These are phyloP conservation scores for Panicum virgatum DNA, from an alignment of 202 grass and related monocot species.

Conservation along the genomic window DNA sequence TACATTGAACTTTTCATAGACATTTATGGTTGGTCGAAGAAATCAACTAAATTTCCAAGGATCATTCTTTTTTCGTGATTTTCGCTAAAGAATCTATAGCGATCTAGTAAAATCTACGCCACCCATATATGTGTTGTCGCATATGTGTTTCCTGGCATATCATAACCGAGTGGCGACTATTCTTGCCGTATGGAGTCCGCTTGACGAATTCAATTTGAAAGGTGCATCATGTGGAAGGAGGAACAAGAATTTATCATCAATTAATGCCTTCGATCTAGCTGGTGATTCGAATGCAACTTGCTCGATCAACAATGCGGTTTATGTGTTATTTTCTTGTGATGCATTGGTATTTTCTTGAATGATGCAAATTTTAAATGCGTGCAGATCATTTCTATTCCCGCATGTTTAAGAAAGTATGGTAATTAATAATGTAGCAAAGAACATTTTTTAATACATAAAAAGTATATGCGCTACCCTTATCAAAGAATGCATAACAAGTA, in stretches of 20 bases:
- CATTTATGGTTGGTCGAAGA: neutral
- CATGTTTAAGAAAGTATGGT: neutral
- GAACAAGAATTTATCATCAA: conserved; percentile 51
- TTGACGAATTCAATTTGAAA: conserved; percentile 69
- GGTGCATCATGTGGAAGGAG: conserved; percentile 62
- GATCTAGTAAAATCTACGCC: conserved; percentile 5
- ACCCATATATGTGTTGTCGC: conserved; percentile 19
- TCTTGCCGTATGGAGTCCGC: conserved; percentile 57
- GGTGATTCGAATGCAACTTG: conserved; percentile 39
- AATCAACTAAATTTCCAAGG: neutral
- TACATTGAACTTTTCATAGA: conserved; percentile 19
- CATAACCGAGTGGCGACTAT: conserved; percentile 48
- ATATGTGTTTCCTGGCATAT: neutral
- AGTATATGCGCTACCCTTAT: neutral
- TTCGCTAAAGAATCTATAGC: neutral
- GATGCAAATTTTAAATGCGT: neutral
- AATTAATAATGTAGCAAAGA: neutral
- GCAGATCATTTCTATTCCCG: neutral
- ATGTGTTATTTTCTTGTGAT: neutral
- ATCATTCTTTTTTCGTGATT: neutral
- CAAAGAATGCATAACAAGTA: neutral
- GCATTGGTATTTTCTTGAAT: rapidly evolving
- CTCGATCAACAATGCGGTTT: neutral
- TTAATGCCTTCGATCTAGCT: conserved; percentile 69
- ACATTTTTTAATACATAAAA: conserved; percentile 1